Evolutionary conservation across 2,329 filamentous ascomycete species (phyloP).

Genomic region (Trichoderma arundinaceum): DNA sequence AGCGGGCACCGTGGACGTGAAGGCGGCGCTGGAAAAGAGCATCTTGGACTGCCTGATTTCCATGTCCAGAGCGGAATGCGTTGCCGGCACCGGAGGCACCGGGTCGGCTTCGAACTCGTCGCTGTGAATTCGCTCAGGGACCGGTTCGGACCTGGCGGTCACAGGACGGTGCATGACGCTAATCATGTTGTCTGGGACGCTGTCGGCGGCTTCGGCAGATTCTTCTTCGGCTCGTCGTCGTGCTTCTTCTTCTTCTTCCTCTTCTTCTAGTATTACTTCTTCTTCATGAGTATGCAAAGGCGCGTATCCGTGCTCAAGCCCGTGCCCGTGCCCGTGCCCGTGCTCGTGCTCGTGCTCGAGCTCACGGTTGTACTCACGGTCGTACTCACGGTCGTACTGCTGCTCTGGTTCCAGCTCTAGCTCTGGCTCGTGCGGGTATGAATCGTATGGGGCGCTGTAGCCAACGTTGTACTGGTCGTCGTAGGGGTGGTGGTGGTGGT

Average conservation of each 20-base stretch:
- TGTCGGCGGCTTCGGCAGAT: constrained; percentile 16
- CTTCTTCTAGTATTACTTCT: constrained; percentile 32
- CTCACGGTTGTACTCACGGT: constrained; percentile 41
- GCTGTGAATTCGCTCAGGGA: constrained; percentile 6
- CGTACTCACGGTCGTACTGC: not conserved
- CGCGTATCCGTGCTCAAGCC: constrained; percentile 7
- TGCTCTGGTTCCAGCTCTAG: not conserved
- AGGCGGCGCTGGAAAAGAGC: constrained; percentile 49
- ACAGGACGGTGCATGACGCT: constrained; percentile 28
- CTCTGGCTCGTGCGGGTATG: constrained; percentile 1
- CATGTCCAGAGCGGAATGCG: constrained; percentile 44
- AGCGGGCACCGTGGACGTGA: constrained; percentile 49
- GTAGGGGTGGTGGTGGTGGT: constrained; percentile 32
- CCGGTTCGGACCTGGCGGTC: constrained; percentile 32
- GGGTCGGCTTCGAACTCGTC: constrained; percentile 27
- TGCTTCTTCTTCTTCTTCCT: constrained; percentile 30
- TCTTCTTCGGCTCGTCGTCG: no score
- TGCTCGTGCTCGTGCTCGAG: constrained; percentile 39
- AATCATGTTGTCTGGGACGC: constrained; percentile 12
- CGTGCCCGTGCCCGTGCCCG: constrained; percentile 2
- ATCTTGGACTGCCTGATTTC: constrained; percentile 50
- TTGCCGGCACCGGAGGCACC: constrained; percentile 34
- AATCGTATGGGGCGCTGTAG: constrained; percentile 8
- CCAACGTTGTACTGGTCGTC: constrained; percentile 16
- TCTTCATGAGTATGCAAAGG: constrained; percentile 26